A percentile compares a stretch with the other conserved stretches of the same genome.
Conservation (phyloP, 768 basidiomycete species). For the Lenzites betulinus region DNA sequence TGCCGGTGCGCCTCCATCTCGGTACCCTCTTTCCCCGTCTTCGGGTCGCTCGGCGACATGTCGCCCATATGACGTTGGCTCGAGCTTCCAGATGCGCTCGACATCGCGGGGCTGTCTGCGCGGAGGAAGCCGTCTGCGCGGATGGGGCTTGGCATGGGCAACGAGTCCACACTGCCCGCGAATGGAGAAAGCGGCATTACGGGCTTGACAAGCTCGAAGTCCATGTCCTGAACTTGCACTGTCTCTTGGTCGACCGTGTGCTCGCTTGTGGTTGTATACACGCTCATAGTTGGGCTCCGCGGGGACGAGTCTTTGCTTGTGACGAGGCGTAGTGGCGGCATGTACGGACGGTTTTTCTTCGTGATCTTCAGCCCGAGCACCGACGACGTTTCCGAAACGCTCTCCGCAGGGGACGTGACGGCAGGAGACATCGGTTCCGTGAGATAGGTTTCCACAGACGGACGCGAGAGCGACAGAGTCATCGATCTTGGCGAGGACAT, state of each 20-base stretch:
- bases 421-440: slow-evolving; percentile 37
- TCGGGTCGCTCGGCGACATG: slow-evolving; percentile 1
- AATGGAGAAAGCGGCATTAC: slow-evolving; percentile 39
- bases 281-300: slow-evolving; percentile 28
- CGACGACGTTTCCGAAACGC: slow-evolving; percentile 38
- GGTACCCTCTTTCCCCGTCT: slow-evolving; percentile 6
- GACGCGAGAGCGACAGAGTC: slow-evolving; percentile 18
- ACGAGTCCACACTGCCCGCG: slow-evolving; percentile 21
- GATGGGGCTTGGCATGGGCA: slow-evolving; percentile 24
- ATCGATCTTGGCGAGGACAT: slow-evolving; percentile 13
- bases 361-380: slow-evolving; percentile 21
- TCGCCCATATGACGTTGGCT: slow-evolving; percentile 11
- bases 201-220: slow-evolving; percentile 77
- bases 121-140: slow-evolving; percentile 27
- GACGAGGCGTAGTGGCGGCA: slow-evolving; percentile 16
- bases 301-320: slow-evolving; percentile 26
- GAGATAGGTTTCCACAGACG: slow-evolving; percentile 16
- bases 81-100: slow-evolving; percentile 27
- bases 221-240: slow-evolving; percentile 78
- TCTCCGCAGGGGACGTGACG: slow-evolving; percentile 42
- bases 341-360: slow-evolving; percentile 5
- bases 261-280: slow-evolving; percentile 19
- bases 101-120: slow-evolving; percentile 35
- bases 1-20: slow-evolving; percentile 63
- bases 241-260: slow-evolving; percentile 46